Conservation (phyloP, 768 basidiomycete species). For the Holtermannia corniformis region DNA sequence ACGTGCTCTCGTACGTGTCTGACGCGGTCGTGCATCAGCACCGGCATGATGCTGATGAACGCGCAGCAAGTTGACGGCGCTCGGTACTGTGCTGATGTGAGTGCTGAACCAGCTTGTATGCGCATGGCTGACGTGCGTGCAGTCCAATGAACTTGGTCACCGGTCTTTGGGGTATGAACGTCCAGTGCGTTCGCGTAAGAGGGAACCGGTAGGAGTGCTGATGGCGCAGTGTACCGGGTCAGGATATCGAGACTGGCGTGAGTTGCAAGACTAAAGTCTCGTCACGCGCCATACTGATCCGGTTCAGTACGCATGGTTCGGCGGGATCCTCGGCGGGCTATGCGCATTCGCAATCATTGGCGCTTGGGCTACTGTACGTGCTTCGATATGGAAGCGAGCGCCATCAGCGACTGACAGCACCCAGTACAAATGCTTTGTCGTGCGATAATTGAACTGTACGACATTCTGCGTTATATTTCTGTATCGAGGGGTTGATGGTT, state of each 20-base stretch:
- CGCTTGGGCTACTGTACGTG: slow-evolving; percentile 38
- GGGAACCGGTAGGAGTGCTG: neutral
- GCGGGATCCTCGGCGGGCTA: slow-evolving; percentile 69
- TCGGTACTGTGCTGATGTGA: slow-evolving; percentile 93
- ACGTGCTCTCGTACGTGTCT: slow-evolving; percentile 70
- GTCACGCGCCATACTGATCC: no score
- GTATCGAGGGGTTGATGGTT: no score
- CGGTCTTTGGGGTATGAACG: slow-evolving; percentile 98
- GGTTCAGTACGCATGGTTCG: slow-evolving; percentile 67
- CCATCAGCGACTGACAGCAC: neutral
- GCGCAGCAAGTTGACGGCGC: slow-evolving; percentile 74
- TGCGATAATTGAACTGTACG: neutral
- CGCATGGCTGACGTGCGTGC: neutral
- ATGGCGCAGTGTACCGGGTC: slow-evolving; percentile 51
- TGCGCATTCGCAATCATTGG: slow-evolving; percentile 73
- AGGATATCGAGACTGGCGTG: slow-evolving; percentile 43
- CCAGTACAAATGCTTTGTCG: slow-evolving; percentile 19
- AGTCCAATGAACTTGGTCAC: slow-evolving; percentile 69
- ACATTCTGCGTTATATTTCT: neutral
- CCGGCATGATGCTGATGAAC: neutral
- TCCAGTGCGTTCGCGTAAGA: slow-evolving; percentile 45
- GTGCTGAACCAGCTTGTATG: slow-evolving; percentile 43
- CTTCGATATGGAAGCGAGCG: neutral
- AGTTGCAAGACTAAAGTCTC: slow-evolving; percentile 10
- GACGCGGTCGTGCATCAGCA: neutral